A percentile compares a stretch with the other conserved stretches of the same genome.
These are phyloP conservation scores for Rhodamnia argentea DNA, from an alignment of 345 rosid species.

Conservation along the genomic window DNA sequence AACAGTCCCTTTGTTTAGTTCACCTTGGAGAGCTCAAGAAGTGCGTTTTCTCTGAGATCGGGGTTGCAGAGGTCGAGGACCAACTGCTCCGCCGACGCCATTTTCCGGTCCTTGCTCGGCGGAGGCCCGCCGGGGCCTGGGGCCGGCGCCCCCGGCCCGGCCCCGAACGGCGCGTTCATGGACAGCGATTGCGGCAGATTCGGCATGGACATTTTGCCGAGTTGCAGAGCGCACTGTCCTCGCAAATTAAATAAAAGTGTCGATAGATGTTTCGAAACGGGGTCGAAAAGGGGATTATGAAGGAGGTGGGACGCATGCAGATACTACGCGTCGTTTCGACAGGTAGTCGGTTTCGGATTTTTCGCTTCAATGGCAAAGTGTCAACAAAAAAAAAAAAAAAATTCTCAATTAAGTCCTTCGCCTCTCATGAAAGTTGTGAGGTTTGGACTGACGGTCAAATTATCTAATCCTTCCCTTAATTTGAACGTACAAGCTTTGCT, in stretches of 20 bases:
- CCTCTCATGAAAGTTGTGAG: no score
- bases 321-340: background rate
- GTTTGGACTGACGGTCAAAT: background rate
- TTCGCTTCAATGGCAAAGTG: background rate
- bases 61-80: constrained; percentile 91
- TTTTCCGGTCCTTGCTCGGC: constrained; percentile 69
- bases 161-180: constrained; percentile 52
- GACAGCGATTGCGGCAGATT: constrained; percentile 65
- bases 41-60: constrained; percentile 87
- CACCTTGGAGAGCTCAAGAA: constrained; percentile 62
- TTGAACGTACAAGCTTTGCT: background rate
- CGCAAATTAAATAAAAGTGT: background rate
- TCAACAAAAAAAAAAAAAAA: no score
- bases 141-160: constrained; percentile 33
- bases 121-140: constrained; percentile 31
- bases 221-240: background rate
- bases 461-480: background rate
- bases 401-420: background rate
- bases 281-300: background rate
- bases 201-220: constrained; percentile 24
- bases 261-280: background rate
- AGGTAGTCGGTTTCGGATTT: background rate
- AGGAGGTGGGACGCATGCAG: background rate
- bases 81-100: constrained; percentile 88
- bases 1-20: background rate